Evolutionary conservation across 306 rosid species (phyloP).

Genomic region (Gleditsia sinensis): DNA sequence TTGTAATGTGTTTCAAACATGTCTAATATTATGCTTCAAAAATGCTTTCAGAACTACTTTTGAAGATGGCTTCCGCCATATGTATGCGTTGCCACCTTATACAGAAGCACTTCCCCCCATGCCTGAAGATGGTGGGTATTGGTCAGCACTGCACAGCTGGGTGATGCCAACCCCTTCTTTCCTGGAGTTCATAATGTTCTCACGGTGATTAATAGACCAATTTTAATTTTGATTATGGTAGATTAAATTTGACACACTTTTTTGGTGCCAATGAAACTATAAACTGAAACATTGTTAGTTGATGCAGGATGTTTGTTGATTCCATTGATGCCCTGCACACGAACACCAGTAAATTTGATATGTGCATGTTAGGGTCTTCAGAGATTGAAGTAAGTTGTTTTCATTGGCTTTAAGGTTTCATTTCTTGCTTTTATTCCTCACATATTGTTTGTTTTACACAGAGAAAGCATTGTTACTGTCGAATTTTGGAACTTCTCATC

Average conservation of each 20-base stretch:
- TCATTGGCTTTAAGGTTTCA: constrained; percentile 25
- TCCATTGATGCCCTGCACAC: constrained; percentile 75
- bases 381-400: constrained; percentile 66
- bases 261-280: constrained; percentile 21
- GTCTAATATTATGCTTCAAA: constrained; percentile 28
- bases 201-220: constrained; percentile 57
- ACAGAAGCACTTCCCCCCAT: constrained; percentile 89
- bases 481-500: constrained; percentile 81
- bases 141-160: constrained; percentile 97
- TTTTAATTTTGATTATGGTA: constrained; percentile 20
- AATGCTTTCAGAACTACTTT: constrained; percentile 71
- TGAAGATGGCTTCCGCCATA: constrained; percentile 69
- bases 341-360: constrained; percentile 44
- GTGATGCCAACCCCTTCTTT: constrained; percentile 99
- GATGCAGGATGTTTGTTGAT: constrained; percentile 89
- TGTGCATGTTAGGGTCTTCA: constrained; percentile 77
- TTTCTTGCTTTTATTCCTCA: constrained; percentile 29
- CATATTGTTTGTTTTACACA: constrained; percentile 37
- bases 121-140: constrained; percentile 91
- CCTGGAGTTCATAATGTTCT: constrained; percentile 88
- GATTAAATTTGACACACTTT: constrained; percentile 14
- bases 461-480: constrained; percentile 88
- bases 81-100: constrained; percentile 68
- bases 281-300: constrained; percentile 36
- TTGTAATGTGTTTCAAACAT: constrained; percentile 12